Evolutionary conservation across 2,329 filamentous ascomycete genomes (phyloP).

Genomic region (Pseudogymnoascus sp.): DNA sequence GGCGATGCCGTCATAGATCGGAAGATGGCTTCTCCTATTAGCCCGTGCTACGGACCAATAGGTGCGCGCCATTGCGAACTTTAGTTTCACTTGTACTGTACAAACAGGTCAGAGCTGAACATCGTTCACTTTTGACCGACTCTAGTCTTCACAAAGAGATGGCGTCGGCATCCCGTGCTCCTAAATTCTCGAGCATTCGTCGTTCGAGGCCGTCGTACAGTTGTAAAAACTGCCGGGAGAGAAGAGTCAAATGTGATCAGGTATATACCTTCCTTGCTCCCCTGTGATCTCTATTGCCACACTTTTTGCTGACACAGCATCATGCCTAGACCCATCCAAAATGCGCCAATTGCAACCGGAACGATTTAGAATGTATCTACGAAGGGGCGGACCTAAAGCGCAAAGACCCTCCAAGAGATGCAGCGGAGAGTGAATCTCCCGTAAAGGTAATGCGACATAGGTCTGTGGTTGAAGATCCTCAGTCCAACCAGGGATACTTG

Average conservation of each 20-base stretch:
- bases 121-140: background rate
- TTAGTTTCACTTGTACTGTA: background rate
- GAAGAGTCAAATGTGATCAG: background rate
- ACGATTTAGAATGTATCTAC: background rate
- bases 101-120: background rate
- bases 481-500: slow-evolving; percentile 5
- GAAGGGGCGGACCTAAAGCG: background rate
- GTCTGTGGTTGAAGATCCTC: background rate
- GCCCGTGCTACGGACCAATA: too few relatives aligned
- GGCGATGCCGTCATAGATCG: background rate
- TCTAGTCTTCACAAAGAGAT: background rate
- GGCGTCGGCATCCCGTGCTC: background rate
- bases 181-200: background rate
- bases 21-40: background rate
- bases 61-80: background rate
- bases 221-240: background rate
- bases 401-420: background rate
- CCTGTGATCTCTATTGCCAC: background rate
- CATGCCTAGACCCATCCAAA: background rate
- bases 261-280: background rate
- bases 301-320: background rate
- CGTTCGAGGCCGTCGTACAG: background rate
- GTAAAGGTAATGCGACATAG: background rate
- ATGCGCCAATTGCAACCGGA: background rate
- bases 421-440: background rate